These are phyloP conservation scores for Fonsecaea nubica DNA, from an alignment of 2,329 filamentous ascomycete genomes.

Conservation along the genomic window DNA sequence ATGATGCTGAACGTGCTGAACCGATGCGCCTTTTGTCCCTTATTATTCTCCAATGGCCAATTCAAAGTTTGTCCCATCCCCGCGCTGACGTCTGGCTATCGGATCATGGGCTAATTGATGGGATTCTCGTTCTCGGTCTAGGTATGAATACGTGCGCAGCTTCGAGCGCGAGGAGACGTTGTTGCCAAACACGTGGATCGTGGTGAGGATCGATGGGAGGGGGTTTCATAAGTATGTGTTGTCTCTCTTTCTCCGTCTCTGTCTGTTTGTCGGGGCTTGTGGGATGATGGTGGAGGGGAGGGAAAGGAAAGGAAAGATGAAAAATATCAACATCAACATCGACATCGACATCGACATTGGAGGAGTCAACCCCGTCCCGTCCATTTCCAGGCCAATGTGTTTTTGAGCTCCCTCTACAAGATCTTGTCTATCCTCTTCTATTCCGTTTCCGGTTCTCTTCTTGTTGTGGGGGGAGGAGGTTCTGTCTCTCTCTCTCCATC, in stretches of 20 bases:
- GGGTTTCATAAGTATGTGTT: conserved; percentile 84
- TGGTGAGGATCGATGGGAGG: conserved; percentile 89
- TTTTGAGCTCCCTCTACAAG: too few relatives aligned
- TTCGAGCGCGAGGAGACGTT: conserved; percentile 85
- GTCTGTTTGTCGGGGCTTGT: neutral
- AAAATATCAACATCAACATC: too few relatives aligned
- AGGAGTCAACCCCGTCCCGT: too few relatives aligned
- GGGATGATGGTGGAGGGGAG: too few relatives aligned
- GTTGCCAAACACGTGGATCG: conserved; percentile 92
- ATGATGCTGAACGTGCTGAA: neutral
- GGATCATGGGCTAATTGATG: neutral
- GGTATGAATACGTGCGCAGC: conserved; percentile 89
- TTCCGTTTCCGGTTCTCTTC: too few relatives aligned
- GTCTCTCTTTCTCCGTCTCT: neutral
- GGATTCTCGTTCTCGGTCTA: conserved; percentile 46
- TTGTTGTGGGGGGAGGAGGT: too few relatives aligned
- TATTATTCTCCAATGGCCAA: conserved; percentile 43
- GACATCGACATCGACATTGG: too few relatives aligned
- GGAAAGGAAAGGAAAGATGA: too few relatives aligned
- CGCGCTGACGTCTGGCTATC: neutral
- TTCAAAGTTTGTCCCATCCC: conserved; percentile 44
- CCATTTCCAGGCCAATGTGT: too few relatives aligned
- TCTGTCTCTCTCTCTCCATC: too few relatives aligned
- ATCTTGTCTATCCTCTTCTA: too few relatives aligned
- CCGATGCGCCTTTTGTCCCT: neutral